Evolutionary conservation across 805 yeast genomes (phyloP).

Genomic region (Lachancea kluyveri): DNA sequence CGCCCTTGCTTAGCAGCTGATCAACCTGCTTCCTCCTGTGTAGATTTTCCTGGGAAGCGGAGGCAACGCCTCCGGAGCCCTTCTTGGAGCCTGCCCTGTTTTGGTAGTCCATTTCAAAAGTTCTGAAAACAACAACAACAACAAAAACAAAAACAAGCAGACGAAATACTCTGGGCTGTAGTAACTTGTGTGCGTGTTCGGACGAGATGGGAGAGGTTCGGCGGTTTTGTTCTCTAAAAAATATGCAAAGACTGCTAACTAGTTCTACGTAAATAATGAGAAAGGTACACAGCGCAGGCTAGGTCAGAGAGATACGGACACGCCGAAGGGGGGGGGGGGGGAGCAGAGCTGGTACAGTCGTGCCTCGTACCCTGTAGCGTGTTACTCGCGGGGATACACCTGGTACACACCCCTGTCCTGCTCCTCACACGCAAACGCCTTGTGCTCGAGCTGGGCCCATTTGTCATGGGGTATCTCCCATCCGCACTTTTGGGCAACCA

Average conservation of each 20-base stretch:
- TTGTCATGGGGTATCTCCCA: conserved; percentile 60
- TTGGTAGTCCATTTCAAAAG: conserved; percentile 94
- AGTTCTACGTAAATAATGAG: too few relatives aligned
- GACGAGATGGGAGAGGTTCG: too few relatives aligned
- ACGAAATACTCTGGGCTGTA: too few relatives aligned
- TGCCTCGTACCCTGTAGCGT: not conserved
- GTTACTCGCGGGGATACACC: conserved; percentile 11
- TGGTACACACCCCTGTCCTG: conserved; percentile 28
- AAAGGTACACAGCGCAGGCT: too few relatives aligned
- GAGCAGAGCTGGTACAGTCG: too few relatives aligned
- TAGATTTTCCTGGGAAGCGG: conserved; percentile 59
- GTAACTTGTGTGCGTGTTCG: too few relatives aligned
- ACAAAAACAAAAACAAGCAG: too few relatives aligned
- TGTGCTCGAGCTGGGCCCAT: conserved; percentile 31
- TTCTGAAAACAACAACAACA: too few relatives aligned
- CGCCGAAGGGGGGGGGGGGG: too few relatives aligned
- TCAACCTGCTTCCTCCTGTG: conserved; percentile 63
- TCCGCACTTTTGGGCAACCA: conserved; percentile 47
- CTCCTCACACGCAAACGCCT: conserved; percentile 16
- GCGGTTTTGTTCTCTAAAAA: too few relatives aligned
- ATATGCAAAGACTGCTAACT: too few relatives aligned
- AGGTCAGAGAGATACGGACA: too few relatives aligned
- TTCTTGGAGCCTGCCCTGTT: conserved; percentile 85
- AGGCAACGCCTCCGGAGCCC: conserved; percentile 89
- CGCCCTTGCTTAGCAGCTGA: conserved; percentile 42